Base-by-base conservation (phyloP, 2,329 filamentous ascomycete species). In the Claviceps digitariae region DNA sequence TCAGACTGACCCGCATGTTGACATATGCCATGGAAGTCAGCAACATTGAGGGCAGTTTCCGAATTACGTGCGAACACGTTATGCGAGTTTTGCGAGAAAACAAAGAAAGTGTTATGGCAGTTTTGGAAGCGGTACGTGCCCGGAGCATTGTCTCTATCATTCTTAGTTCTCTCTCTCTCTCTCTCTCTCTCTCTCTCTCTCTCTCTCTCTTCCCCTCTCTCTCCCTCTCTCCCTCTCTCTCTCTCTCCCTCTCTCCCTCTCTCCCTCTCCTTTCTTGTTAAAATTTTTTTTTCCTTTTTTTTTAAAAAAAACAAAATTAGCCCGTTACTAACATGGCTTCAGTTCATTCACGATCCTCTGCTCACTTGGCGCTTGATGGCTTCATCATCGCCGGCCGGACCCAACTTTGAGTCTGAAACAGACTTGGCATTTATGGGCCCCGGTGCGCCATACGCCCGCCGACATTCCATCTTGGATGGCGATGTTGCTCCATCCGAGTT, bases 21-120 rank as follows among this genome's bases (percentile, higher is more conserved):
- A 99, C 94, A 0, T 98, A 96, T 66, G 94, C 94, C 23, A 98
- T 99, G 93, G 93, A 99, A 72, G 93, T 98, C 53, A 96, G 90
- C 78, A 99, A 99, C 66, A 98, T 98, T 60, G 93, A 98, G 69
- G 93, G 93, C 61, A 95, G 89, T 70, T 99, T 95, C 77, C 83
- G 94, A 56, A 97, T 95, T 54, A 97, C 93, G 6, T 98, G 91
- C 62, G 94, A 98, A 71, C 90, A 95, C 62, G 91, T 96, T 50
- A 99, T 99, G 93, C 82, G 93, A 56, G 90, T 99, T 15, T 74
- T 99, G 59, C 78, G 93, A 54, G 90, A 93, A 60, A 98, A 98
- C 70, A 98, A 98, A 71, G 93, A 98, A 72, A 95, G 90, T 44
- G 79, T 99, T 55, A 96, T 98, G 88, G 93, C 93, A 31, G 93